Evolutionary conservation across 345 rosid species (phyloP).

Genomic region (Heritiera littoralis): DNA sequence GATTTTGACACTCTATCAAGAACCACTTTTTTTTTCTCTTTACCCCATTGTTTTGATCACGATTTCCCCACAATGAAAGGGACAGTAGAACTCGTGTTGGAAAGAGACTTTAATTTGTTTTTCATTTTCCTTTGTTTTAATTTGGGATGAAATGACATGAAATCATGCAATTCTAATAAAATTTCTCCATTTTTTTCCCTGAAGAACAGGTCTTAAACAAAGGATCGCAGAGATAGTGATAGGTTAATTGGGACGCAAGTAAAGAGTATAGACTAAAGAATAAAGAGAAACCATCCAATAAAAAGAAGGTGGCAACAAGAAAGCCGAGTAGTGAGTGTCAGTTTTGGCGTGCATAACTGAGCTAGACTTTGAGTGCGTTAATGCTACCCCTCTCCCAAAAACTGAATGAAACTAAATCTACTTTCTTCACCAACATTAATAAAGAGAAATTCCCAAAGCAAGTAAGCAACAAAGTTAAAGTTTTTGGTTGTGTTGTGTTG

Average conservation of each 20-base stretch:
- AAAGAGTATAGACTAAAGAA: constrained; percentile 29
- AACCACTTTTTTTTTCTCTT: not conserved
- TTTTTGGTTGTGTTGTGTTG: constrained; percentile 20
- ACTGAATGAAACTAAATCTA: constrained; percentile 21
- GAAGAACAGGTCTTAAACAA: constrained; percentile 14
- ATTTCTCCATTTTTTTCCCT: not conserved
- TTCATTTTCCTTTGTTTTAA: not conserved
- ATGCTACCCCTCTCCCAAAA: constrained; percentile 21
- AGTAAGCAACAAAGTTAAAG: constrained; percentile 20
- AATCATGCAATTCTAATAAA: not conserved
- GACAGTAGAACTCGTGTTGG: not conserved
- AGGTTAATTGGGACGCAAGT: constrained; percentile 34
- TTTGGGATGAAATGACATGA: not conserved
- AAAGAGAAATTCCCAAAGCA: constrained; percentile 15
- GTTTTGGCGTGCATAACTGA: constrained; percentile 49
- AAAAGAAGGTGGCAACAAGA: constrained; percentile 31
- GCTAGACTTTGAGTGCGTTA: constrained; percentile 35
- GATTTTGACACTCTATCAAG: not conserved
- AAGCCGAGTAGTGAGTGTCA: constrained; percentile 40
- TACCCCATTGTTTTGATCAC: not conserved
- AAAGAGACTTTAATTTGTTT: not conserved
- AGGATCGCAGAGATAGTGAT: not conserved
- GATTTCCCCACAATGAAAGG: not conserved
- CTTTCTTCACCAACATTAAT: constrained; percentile 25
- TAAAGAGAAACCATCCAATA: constrained; percentile 31